Percentiles rank a stretch among this genome's conserved stretches.
Evolutionary conservation across 192 early-diverging fungal species (phyloP).

Genomic region (Rhizophlyctis rosea): DNA sequence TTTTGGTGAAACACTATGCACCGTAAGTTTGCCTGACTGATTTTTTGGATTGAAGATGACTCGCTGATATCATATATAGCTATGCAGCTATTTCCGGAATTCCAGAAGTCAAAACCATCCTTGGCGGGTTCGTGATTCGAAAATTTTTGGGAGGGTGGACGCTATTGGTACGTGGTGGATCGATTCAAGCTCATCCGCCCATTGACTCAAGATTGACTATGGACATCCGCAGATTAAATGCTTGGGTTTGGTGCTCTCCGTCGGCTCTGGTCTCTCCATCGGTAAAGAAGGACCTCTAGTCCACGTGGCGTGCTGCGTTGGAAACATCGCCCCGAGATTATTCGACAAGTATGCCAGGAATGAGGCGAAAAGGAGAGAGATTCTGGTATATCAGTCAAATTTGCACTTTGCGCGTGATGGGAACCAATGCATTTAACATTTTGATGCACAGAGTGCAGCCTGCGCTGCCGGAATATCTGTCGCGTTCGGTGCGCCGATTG

Average conservation of each 20-base stretch:
- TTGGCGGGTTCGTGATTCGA: slow-evolving; percentile 94
- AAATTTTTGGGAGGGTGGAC: slow-evolving; percentile 89
- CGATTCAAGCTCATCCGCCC: neutral
- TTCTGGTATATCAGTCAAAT: slow-evolving; percentile 25
- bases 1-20: slow-evolving; percentile 43
- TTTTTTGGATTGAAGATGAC: no score
- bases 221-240: slow-evolving; percentile 58
- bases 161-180: slow-evolving; percentile 56
- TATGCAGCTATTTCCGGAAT: slow-evolving; percentile 76
- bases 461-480: slow-evolving; percentile 96
- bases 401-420: no score
- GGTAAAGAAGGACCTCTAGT: slow-evolving; percentile 85
- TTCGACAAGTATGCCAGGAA: slow-evolving; percentile 79
- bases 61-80: no score
- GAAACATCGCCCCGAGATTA: slow-evolving; percentile 77
- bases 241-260: slow-evolving; percentile 63
- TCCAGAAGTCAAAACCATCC: slow-evolving; percentile 92
- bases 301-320: slow-evolving; percentile 91
- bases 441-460: slow-evolving; percentile 55
- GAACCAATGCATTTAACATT: no score
- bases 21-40: slow-evolving; percentile 24
- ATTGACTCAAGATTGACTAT: no score
- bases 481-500: slow-evolving; percentile 96
- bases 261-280: slow-evolving; percentile 47
- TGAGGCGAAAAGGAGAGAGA: slow-evolving; percentile 59